Evolutionary conservation across 2,329 filamentous ascomycete species (phyloP), one percentile per base, ranked within the genome.

Genomic region (Pseudogymnoascus sp.): DNA sequence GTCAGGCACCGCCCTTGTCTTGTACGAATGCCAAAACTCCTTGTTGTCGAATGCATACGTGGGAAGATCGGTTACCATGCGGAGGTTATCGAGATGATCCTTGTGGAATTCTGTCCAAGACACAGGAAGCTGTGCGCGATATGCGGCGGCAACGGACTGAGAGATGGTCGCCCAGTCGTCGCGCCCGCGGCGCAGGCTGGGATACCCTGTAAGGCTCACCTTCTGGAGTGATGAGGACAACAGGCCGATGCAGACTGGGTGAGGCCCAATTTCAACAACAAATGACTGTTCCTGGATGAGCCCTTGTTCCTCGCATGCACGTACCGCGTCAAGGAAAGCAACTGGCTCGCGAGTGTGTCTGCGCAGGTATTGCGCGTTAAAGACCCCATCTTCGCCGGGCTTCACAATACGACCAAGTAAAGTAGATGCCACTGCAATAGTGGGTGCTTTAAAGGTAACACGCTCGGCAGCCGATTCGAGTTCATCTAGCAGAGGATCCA

Each of bases 221-320:
- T 61, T 65, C 21, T 81, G 81, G 61, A 88, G 80, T 4, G 82
- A 84, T 7, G 83, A 80, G 76, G 86, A 86, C 67, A 90, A 81
- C 80, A 91, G 86, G 63, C 82, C 82, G 55, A 81, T 80, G 73
- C 83, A 88, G 12, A 90, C 82, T 0, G 87, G 86, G 69, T 89
- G 85, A 38, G 88, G 87, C 14, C 88, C 88, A 64, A 90, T 76
- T 72, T 91, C 88, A 61, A 91, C 76, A 82, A 84, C 89, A 31
- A 85, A 79, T 1, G 87, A 88, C 74, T 87, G 84, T 66, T 86
- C 83, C 64, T 87, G 81, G 58, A 89, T 83, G 12, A 81, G 73
- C 63, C 81, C 81, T 14, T 80, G 77, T 59, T 82, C 77, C 69
- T 84, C 80, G 6, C 83, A 86, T 18, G 78, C 78, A 16, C 83